Evolutionary conservation across 1,284 basidiomycete species (phyloP).

Genomic region (Neolentinus lepideus): DNA sequence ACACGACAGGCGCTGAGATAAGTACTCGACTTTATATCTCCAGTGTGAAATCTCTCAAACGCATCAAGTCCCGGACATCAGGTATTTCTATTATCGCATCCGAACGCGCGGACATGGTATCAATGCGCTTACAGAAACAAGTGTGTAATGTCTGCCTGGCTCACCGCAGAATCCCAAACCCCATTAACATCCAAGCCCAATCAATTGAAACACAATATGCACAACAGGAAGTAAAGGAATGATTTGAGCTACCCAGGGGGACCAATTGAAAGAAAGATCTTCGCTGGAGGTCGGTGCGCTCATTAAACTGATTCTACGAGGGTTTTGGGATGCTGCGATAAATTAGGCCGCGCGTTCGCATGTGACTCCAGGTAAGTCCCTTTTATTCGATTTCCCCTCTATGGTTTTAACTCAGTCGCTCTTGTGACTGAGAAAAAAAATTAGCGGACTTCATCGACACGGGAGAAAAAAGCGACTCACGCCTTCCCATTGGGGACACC

Average conservation of each 20-base stretch:
- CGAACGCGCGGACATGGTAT: background rate
- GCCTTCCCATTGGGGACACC: constrained; percentile 23
- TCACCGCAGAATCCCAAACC: background rate
- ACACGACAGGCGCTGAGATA: too few relatives aligned
- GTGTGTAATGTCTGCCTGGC: background rate
- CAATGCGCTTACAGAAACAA: background rate
- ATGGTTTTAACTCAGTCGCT: background rate
- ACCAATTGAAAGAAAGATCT: background rate
- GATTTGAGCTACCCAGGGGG: background rate
- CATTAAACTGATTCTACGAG: constrained; percentile 1
- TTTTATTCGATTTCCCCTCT: background rate
- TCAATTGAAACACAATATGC: background rate
- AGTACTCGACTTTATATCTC: too few relatives aligned
- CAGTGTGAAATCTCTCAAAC: too few relatives aligned
- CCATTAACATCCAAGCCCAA: background rate
- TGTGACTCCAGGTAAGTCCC: background rate
- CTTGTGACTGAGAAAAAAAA: background rate
- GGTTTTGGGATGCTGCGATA: background rate
- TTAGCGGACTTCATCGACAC: background rate
- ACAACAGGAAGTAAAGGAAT: background rate
- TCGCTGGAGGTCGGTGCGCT: constrained; percentile 1
- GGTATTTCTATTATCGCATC: too few relatives aligned
- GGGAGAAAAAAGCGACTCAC: constrained; percentile 6
- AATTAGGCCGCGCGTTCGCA: background rate
- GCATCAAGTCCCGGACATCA: too few relatives aligned